Percentiles rank a stretch among this genome's conserved stretches.
Conservation (phyloP, 352 stramenopile species). For the Globisporangium canariense region DNA sequence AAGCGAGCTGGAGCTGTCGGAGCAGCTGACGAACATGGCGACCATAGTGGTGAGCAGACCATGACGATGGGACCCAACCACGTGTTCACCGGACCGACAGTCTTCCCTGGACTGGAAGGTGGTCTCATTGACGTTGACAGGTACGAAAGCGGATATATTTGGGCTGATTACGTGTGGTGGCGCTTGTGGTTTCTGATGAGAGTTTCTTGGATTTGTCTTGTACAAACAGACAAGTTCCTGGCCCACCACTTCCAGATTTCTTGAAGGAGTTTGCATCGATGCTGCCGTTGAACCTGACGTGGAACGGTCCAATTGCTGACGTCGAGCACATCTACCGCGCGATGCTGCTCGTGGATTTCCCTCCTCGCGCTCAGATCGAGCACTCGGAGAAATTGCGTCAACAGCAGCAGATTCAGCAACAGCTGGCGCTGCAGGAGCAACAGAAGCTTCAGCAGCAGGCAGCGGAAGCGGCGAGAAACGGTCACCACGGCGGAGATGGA, state of each 20-base stretch:
- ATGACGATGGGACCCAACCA: neutral
- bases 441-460: conserved; percentile 54
- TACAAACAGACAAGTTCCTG: conserved; percentile 50
- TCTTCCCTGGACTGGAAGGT: conserved; percentile 22
- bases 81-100: conserved; percentile 16
- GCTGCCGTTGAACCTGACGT: conserved; percentile 76
- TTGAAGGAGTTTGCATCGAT: conserved; percentile 82
- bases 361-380: conserved; percentile 66
- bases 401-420: conserved; percentile 57
- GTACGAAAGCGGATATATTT: conserved; percentile 19
- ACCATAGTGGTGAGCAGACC: conserved; percentile 21
- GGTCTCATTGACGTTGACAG: conserved; percentile 46
- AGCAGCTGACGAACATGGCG: conserved; percentile 19
- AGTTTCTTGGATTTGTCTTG: neutral
- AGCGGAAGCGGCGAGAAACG: conserved; percentile 37
- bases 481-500: conserved; percentile 40
- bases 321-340: conserved; percentile 84
- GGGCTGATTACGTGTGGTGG: neutral
- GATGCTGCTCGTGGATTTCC: conserved; percentile 82
- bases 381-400: conserved; percentile 63
- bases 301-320: conserved; percentile 85
- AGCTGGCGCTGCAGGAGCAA: conserved; percentile 50
- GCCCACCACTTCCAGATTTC: conserved; percentile 79
- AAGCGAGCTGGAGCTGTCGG: conserved; percentile 21
- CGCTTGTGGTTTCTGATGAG: neutral